A percentile compares a stretch with the other conserved stretches of the same genome.
Conservation (phyloP, 2,329 filamentous ascomycete genomes). For the Monosporascus ibericus region DNA sequence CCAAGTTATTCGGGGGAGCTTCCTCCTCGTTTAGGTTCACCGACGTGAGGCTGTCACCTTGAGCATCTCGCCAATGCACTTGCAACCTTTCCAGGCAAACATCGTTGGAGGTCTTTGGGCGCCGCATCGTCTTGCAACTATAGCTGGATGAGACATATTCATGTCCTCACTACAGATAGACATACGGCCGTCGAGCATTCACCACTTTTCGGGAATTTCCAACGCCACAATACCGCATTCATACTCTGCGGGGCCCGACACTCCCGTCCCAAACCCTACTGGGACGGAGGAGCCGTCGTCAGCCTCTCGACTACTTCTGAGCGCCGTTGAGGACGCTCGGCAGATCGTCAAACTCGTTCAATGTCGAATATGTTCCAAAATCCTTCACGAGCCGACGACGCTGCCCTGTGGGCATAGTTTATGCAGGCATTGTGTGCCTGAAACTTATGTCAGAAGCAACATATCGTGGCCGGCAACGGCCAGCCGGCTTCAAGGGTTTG, state of each 20-base stretch:
- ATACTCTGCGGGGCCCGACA: constrained; percentile 11
- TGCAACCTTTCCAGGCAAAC: neutral
- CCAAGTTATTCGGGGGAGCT: neutral
- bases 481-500: constrained; percentile 62
- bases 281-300: constrained; percentile 12
- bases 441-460: constrained; percentile 55
- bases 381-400: constrained; percentile 63
- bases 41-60: neutral
- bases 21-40: too few relatives aligned
- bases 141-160: constrained; percentile 2
- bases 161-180: constrained; percentile 23
- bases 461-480: constrained; percentile 72
- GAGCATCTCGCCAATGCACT: neutral
- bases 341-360: constrained; percentile 68
- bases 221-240: constrained; percentile 9
- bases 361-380: constrained; percentile 66
- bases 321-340: constrained; percentile 50
- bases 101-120: neutral
- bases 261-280: constrained; percentile 9
- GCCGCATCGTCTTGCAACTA: neutral
- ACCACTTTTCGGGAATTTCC: constrained; percentile 14
- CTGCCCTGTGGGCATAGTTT: constrained; percentile 77
- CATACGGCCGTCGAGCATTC: constrained; percentile 10
- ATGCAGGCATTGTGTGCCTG: constrained; percentile 69
- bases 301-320: constrained; percentile 27